Base-by-base conservation (phyloP, 345 rosid species). In the Citrus hindsii region DNA sequence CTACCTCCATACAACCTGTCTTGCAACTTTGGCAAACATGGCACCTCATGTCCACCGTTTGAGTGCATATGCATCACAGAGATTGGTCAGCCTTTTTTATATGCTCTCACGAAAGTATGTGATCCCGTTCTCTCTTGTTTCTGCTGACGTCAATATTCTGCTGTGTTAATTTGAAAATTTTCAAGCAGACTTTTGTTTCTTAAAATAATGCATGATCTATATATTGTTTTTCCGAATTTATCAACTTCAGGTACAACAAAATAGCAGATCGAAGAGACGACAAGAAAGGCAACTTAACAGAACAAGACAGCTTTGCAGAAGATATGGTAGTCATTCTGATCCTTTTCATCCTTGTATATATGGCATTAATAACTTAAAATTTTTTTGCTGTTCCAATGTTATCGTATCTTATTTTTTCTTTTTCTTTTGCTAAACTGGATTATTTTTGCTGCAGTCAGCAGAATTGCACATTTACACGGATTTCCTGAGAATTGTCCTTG, bases 51-150 rank as follows among this genome's bases (percentile, higher is more conserved):
- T 90, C 80, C 93, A 94, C 83, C 98, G 89, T 40, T 85, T 96
- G 88, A 96, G 98, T 88, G 95, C 97, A 79, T 94, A 94, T 87
- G 98, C 99, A 81, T 96, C 98, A 14, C 98, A 96, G 86, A 91
- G 98, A 83, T 88, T 96, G 68, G 94, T 96, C 88, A 96, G 98
- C 85, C 98, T 96, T 78, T 96, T 96, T 87, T 85, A 89, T 81
- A 96, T 96, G 99, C 94, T 96, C 77, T 94, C 99, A 51, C 91
- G 92, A 81, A 96, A 96, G 99, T 96, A 94, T 46, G 91, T 71
- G n/a, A 55, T 70, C 16, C 33, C 73, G 22, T 78, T 65, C n/a
- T 33, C 37, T 53, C 27, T 33, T 2, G 24, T 72, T 67, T 73
- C 33, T 76, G 56, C 59, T 71, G 51, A 7, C 10, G 18, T 27